phyloP scores from a whole-genome alignment of 2,329 filamentous ascomycete genomes.

The Huntiella moniliformis region DNA sequence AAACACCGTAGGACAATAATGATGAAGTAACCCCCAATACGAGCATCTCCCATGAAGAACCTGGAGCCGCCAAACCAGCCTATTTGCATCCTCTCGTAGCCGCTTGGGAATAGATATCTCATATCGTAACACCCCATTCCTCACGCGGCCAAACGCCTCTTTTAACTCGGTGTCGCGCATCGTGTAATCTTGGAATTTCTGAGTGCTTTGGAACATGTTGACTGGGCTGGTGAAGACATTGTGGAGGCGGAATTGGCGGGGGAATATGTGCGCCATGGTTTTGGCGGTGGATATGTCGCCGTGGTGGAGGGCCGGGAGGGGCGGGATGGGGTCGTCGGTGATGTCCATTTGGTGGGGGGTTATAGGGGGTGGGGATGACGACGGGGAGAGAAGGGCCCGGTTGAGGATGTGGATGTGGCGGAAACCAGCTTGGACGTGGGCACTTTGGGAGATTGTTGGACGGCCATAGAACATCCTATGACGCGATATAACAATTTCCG shows the following conservation, averaged over 20 bases:
- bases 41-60: constrained; percentile 54
- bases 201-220: constrained; percentile 45
- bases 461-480: constrained; percentile 75
- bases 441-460: constrained; percentile 48
- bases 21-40: constrained; percentile 56
- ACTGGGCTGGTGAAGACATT: constrained; percentile 71
- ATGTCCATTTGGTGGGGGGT: not conserved
- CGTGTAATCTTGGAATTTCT: constrained; percentile 70
- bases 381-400: not conserved
- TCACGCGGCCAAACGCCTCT: constrained; percentile 14
- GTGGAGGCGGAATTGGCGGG: constrained; percentile 71
- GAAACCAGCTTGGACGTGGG: constrained; percentile 53
- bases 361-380: not conserved
- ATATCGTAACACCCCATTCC: constrained; percentile 2
- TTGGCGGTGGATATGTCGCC: constrained; percentile 36
- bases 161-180: constrained; percentile 66
- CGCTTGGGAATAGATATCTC: constrained; percentile 37
- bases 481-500: constrained; percentile 56
- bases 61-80: constrained; percentile 50
- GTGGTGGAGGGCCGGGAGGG: not conserved
- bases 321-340: constrained; percentile 14
- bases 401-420: constrained; percentile 28
- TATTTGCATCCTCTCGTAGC: constrained; percentile 41
- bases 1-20: constrained; percentile 50
- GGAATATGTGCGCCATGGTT: constrained; percentile 85